Conservation (phyloP, 371 early-diverging fungal genomes). For the Mortierella sp. region DNA sequence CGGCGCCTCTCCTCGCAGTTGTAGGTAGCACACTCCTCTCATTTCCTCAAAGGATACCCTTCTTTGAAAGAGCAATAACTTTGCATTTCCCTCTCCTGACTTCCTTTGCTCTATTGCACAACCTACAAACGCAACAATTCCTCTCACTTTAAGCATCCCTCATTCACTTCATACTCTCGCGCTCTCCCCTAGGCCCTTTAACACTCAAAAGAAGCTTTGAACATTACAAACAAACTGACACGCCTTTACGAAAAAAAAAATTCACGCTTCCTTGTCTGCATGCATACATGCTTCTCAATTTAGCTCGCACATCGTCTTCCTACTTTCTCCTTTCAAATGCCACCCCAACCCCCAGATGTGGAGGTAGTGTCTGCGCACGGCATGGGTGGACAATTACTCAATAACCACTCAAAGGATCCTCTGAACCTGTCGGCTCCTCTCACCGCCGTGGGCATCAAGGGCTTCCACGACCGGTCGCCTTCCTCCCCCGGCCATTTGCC, state of each 20-base stretch:
- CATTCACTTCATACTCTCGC: background rate
- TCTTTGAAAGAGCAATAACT: background rate
- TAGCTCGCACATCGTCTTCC: background rate
- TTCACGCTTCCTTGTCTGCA: background rate
- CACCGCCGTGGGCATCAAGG: background rate
- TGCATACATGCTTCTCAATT: background rate
- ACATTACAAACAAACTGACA: background rate
- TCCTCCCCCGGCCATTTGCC: background rate
- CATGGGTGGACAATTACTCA: background rate
- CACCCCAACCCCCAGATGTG: conserved; percentile 32
- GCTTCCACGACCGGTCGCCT: background rate
- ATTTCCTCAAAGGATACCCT: background rate
- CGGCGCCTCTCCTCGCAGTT: background rate
- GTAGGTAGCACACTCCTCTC: background rate
- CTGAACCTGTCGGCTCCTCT: background rate
- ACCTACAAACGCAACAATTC: background rate
- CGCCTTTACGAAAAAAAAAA: background rate
- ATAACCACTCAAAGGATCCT: conserved; percentile 16
- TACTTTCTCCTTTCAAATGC: conserved; percentile 12
- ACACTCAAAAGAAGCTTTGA: background rate
- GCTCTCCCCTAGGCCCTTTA: no score
- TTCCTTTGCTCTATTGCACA: background rate
- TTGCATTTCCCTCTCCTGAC: background rate
- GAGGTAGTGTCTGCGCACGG: conserved; percentile 21
- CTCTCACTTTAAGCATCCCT: background rate